phyloP scores from a whole-genome alignment of 1,284 basidiomycete genomes.

The Stereum hirsutum region DNA sequence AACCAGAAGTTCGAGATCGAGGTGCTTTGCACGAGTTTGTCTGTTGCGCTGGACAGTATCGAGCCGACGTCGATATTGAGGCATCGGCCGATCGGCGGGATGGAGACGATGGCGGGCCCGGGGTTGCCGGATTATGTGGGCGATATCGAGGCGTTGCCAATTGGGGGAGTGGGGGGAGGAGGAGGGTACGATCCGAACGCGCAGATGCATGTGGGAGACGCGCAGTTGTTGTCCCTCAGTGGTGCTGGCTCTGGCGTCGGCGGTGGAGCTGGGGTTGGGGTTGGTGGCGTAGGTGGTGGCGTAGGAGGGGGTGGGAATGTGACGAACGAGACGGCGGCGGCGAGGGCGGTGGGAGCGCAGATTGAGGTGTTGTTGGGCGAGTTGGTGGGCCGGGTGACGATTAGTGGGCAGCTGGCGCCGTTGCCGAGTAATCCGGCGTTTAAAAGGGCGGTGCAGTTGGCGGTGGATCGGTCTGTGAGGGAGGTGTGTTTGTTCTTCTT shows the following conservation, averaged over 20 bases:
- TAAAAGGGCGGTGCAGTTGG: constrained; percentile 88
- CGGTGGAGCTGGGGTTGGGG: too few species aligned
- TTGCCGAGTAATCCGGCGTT: constrained; percentile 77
- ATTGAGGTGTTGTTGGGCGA: constrained; percentile 75
- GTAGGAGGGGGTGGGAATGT: too few species aligned
- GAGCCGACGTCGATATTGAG: constrained; percentile 82
- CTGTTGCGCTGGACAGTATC: constrained; percentile 81
- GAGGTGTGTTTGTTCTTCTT: constrained; percentile 68
- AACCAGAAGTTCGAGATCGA: constrained; percentile 99
- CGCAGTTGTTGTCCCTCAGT: constrained; percentile 51
- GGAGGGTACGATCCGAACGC: constrained; percentile 48
- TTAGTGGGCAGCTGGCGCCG: constrained; percentile 67
- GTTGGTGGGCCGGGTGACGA: constrained; percentile 66
- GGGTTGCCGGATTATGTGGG: constrained; percentile 62
- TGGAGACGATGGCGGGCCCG: constrained; percentile 44
- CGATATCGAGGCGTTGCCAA: constrained; percentile 63
- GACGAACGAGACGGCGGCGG: constrained; percentile 48
- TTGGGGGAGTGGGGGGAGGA: too few species aligned
- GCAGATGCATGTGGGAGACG: constrained; percentile 38
- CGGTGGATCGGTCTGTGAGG: constrained; percentile 90
- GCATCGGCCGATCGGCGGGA: constrained; percentile 48
- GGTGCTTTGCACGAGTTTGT: constrained; percentile 88
- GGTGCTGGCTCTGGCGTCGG: too few species aligned
- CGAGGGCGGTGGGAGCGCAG: constrained; percentile 57
- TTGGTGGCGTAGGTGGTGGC: too few species aligned